These are phyloP conservation scores for Oryza officinalis DNA, from an alignment of 176 grass and related monocot species.

Conservation along the genomic window DNA sequence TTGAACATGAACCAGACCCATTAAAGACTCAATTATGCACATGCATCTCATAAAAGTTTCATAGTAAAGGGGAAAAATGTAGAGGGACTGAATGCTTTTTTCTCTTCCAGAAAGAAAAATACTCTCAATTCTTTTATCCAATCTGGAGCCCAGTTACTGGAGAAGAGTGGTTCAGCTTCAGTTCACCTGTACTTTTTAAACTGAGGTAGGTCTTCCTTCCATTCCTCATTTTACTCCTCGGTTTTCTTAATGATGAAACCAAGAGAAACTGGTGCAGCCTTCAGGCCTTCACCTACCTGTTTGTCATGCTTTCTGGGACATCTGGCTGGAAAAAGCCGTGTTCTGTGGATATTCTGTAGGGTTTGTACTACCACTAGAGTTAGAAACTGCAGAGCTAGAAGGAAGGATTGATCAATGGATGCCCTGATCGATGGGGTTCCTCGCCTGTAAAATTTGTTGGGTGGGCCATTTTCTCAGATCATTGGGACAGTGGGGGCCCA, in stretches of 20 bases:
- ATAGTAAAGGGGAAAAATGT: background rate
- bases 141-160: background rate
- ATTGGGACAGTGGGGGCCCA: background rate
- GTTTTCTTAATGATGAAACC: background rate
- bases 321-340: conserved; percentile 16
- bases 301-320: conserved; percentile 25
- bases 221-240: background rate
- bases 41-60: background rate
- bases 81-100: background rate
- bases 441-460: background rate
- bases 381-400: background rate
- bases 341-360: conserved; percentile 20
- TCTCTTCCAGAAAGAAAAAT: background rate
- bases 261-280: background rate
- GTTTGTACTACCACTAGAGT: background rate
- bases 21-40: background rate
- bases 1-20: background rate
- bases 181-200: background rate
- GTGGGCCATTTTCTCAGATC: background rate
- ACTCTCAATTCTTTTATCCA: background rate
- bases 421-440: background rate
- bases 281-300: conserved; percentile 9
- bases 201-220: background rate
- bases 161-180: background rate
- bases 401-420: conserved; percentile 10